Conservation (phyloP, 2,329 filamentous ascomycete species). For the Aspergillus persii region DNA sequence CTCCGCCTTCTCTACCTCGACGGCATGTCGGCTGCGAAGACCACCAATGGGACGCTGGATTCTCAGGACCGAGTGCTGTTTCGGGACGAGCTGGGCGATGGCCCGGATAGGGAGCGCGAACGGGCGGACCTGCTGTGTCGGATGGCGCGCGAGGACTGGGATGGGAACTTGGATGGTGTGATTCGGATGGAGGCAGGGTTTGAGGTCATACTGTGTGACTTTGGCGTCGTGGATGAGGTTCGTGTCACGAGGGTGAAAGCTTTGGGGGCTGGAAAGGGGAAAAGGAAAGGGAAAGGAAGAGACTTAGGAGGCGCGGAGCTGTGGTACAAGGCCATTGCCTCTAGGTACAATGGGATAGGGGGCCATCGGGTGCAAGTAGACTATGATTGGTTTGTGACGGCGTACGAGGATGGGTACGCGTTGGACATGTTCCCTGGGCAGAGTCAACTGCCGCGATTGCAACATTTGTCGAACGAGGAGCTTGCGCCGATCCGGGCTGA, state of each 20-base stretch:
- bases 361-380: conserved; percentile 45
- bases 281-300: neutral
- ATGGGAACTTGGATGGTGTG: conserved; percentile 58
- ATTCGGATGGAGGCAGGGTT: conserved; percentile 69
- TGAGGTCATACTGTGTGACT: conserved; percentile 68
- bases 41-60: conserved; percentile 64
- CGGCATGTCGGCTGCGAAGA: conserved; percentile 67
- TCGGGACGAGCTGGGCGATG: conserved; percentile 30
- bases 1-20: conserved; percentile 67
- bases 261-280: neutral
- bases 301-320: neutral
- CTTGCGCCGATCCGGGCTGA: conserved; percentile 43
- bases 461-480: conserved; percentile 27
- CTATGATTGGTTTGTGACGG: conserved; percentile 51
- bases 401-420: conserved; percentile 39
- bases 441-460: conserved; percentile 41
- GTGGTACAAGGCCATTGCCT: conserved; percentile 26
- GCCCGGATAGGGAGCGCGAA: conserved; percentile 40
- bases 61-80: conserved; percentile 63
- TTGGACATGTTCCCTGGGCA: conserved; percentile 35
- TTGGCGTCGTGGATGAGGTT: conserved; percentile 45
- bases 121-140: conserved; percentile 59
- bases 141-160: conserved; percentile 50
- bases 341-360: conserved; percentile 33
- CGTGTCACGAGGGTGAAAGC: conserved; percentile 30